A percentile compares a stretch with the other conserved stretches of the same genome.
Conservation (phyloP, 768 basidiomycete genomes). For the Lactifluus hygrophoroides region DNA sequence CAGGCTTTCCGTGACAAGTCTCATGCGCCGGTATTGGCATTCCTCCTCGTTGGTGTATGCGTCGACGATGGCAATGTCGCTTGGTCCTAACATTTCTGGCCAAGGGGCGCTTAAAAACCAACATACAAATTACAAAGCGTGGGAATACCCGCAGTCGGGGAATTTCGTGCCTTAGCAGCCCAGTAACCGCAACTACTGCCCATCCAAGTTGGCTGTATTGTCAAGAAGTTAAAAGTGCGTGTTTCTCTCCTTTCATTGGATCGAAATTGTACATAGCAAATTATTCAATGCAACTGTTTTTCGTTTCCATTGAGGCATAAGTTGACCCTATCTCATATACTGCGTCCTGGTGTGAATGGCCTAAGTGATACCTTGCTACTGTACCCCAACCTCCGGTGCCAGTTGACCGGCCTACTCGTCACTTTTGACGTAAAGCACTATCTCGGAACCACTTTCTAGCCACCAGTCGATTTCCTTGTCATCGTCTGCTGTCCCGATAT, state of each 20-base stretch:
- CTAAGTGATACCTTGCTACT: background rate
- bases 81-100: background rate
- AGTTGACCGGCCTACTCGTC: background rate
- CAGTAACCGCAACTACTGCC: background rate
- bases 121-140: background rate
- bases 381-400: no score
- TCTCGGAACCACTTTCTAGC: constrained; percentile 43
- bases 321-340: background rate
- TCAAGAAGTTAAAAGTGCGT: background rate
- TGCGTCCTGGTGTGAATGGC: background rate
- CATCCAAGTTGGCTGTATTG: background rate
- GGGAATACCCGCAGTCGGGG: background rate
- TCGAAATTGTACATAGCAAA: background rate
- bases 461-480: constrained; percentile 58
- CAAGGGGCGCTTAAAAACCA: background rate
- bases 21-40: background rate
- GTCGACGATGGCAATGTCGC: constrained; percentile 3
- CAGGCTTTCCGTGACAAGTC: constrained; percentile 1
- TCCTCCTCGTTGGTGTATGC: background rate
- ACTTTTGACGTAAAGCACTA: constrained; percentile 23
- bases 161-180: background rate
- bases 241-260: background rate
- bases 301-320: background rate
- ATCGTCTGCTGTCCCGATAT: constrained; percentile 29
- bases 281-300: background rate